These are phyloP conservation scores for Pseudogymnoascus sp. DNA, from an alignment of 2,329 filamentous ascomycete genomes.

Conservation along the genomic window DNA sequence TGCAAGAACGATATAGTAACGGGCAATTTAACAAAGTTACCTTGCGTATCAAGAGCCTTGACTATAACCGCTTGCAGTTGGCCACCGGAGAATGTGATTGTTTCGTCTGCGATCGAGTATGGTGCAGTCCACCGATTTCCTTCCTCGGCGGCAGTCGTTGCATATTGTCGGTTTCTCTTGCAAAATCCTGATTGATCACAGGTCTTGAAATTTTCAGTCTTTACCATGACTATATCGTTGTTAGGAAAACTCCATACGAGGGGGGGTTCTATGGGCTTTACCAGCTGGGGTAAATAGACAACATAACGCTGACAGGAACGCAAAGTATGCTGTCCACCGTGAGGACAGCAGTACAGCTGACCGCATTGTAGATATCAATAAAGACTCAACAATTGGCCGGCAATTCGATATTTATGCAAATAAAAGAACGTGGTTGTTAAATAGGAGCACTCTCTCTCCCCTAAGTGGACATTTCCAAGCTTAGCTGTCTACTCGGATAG, in stretches of 20 bases:
- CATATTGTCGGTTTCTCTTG: constrained; percentile 85
- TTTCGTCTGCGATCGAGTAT: constrained; percentile 67
- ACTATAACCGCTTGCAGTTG: constrained; percentile 73
- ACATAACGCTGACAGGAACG: constrained; percentile 51
- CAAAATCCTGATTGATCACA: constrained; percentile 96
- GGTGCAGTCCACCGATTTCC: constrained; percentile 66
- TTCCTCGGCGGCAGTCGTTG: constrained; percentile 63
- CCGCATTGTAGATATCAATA: constrained; percentile 9
- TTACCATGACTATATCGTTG: constrained; percentile 61
- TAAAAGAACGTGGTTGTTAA: constrained; percentile 7
- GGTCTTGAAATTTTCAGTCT: constrained; percentile 95
- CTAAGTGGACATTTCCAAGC: constrained; percentile 3
- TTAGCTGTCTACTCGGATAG: constrained; percentile 8
- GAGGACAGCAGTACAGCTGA: constrained; percentile 40
- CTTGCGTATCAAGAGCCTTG: constrained; percentile 62
- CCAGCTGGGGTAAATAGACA: constrained; percentile 58
- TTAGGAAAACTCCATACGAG: constrained; percentile 9
- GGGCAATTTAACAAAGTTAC: constrained; percentile 70
- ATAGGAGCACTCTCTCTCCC: constrained; percentile 7
- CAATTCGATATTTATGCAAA: neutral
- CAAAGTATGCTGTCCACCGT: constrained; percentile 59
- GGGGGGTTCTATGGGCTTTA: constrained; percentile 30
- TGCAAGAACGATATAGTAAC: constrained; percentile 83
- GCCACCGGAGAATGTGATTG: constrained; percentile 70
- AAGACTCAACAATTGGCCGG: constrained; percentile 1